phyloP scores from a whole-genome alignment of 2,329 filamentous ascomycete genomes.

The Neopestalotiopsis sp. region DNA sequence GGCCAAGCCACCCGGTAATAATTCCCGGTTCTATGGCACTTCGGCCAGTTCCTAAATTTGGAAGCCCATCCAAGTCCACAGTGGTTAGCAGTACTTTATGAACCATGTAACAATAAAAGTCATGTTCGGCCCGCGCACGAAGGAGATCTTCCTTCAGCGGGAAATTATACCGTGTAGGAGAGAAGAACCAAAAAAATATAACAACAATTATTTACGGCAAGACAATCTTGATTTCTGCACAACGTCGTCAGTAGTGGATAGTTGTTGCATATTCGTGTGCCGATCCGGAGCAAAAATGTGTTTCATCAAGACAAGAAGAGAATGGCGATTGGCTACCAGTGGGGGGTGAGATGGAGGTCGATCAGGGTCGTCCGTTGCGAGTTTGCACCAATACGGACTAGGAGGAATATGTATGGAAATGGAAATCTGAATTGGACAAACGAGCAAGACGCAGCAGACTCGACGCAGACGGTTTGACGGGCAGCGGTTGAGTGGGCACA shows the following conservation, averaged over 20 bases:
- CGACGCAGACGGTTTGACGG: background rate
- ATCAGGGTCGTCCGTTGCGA: background rate
- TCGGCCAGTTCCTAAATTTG: background rate
- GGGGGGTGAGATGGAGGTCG: background rate
- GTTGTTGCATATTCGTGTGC: background rate
- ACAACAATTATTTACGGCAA: background rate
- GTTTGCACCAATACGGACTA: background rate
- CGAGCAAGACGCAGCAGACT: too few species aligned
- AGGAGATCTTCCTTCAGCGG: background rate
- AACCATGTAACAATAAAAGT: too few species aligned
- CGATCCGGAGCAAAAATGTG: constrained; percentile 4
- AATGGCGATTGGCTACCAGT: background rate
- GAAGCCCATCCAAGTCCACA: background rate
- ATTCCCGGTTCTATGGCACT: background rate
- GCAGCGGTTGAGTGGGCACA: background rate
- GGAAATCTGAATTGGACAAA: background rate
- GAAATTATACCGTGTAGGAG: background rate
- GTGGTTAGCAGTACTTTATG: background rate
- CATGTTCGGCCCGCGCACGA: background rate
- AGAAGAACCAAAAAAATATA: background rate
- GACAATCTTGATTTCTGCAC: constrained; percentile 16
- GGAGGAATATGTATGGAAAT: background rate
- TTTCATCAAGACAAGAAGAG: background rate
- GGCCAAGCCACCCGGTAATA: too few species aligned
- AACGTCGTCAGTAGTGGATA: constrained; percentile 8